A percentile compares a stretch with the other conserved stretches of the same genome.
These are phyloP conservation scores for Paxillus involutus DNA, from an alignment of 768 basidiomycete genomes.

Conservation along the genomic window DNA sequence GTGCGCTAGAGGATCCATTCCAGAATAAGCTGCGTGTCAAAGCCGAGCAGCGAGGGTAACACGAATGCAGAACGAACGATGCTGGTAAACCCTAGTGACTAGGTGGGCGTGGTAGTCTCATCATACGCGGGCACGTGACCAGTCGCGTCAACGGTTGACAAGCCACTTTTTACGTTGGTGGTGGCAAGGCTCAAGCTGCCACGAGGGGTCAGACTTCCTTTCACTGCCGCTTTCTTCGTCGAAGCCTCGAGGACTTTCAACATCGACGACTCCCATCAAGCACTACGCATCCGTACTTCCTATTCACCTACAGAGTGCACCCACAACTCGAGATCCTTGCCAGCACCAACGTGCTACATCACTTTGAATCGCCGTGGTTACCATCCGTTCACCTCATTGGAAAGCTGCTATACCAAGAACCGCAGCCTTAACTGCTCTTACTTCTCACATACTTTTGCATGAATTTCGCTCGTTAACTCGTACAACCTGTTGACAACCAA, in stretches of 20 bases:
- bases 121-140: slow-evolving; percentile 23
- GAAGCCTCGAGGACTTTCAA: no score
- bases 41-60: no score
- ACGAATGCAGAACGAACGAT: no score
- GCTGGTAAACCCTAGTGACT: no score
- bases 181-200: no score
- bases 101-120: no score
- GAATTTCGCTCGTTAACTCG: neutral
- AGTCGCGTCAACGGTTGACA: slow-evolving; percentile 26
- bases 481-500: neutral
- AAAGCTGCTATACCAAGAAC: neutral
- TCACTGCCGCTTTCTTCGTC: neutral
- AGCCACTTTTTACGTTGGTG: slow-evolving; percentile 1
- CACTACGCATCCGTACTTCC: neutral
- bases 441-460: no score
- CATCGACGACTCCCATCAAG: neutral
- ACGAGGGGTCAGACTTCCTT: neutral
- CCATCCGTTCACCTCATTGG: neutral
- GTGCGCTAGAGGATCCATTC: neutral
- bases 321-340: neutral
- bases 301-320: neutral
- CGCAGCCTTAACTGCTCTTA: neutral
- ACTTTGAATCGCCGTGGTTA: neutral
- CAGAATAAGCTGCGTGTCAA: no score
- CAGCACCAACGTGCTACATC: neutral